Evolutionary conservation across 75 land plant genomes (phyloP).

Genomic region (Selaginella tamariscina): DNA sequence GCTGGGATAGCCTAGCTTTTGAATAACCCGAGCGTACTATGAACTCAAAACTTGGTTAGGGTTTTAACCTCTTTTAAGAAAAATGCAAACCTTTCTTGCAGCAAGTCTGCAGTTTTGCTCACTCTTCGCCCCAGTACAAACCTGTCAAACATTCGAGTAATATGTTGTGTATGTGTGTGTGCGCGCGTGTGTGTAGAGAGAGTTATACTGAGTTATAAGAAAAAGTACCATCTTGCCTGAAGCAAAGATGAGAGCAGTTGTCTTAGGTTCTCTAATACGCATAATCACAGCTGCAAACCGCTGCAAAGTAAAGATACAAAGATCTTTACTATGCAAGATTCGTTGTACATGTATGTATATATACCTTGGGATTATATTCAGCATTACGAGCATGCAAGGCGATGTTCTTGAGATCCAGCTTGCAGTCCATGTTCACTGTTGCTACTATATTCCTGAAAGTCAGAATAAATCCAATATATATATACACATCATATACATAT

Average conservation of each 20-base stretch:
- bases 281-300: slow-evolving; percentile 82
- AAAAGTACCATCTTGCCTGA: slow-evolving; percentile 68
- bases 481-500: too few species aligned
- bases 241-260: slow-evolving; percentile 72
- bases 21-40: slow-evolving; percentile 5
- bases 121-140: slow-evolving; percentile 3
- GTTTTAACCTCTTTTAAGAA: neutral
- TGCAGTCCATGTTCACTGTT: slow-evolving; percentile 81
- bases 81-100: slow-evolving; percentile 24
- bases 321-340: too few species aligned
- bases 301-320: slow-evolving; percentile 19
- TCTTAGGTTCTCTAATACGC: slow-evolving; percentile 79
- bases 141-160: neutral
- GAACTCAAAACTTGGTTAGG: neutral
- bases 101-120: neutral
- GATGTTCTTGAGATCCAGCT: slow-evolving; percentile 63
- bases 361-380: slow-evolving; percentile 91
- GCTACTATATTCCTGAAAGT: slow-evolving; percentile 70
- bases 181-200: too few species aligned
- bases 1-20: slow-evolving; percentile 1
- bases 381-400: slow-evolving; percentile 90
- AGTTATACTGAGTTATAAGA: neutral
- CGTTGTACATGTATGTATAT: neutral
- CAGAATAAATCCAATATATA: neutral
- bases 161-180: too few species aligned